Evolutionary conservation across 805 yeast species (phyloP).

Genomic region (Maudiozyma turicensis): DNA sequence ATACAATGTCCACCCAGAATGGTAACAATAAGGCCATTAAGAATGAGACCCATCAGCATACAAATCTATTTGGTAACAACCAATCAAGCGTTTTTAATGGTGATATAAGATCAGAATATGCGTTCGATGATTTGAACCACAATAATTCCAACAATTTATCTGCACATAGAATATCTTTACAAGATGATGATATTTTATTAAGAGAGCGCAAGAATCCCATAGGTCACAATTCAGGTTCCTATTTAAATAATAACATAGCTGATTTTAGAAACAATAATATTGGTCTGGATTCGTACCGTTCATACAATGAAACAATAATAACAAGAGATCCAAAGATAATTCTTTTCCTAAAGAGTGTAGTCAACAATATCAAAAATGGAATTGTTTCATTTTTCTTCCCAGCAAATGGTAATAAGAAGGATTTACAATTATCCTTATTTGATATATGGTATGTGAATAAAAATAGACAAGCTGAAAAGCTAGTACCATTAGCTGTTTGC

Average conservation of each 20-base stretch:
- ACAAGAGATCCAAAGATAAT: slow-evolving; percentile 21
- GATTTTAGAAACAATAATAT: background rate
- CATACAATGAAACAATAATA: slow-evolving; percentile 18
- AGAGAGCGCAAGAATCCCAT: background rate
- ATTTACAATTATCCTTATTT: slow-evolving; percentile 13
- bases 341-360: slow-evolving; percentile 8
- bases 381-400: slow-evolving; percentile 22
- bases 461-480: slow-evolving; percentile 46
- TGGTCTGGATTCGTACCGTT: slow-evolving; percentile 1
- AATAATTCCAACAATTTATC: background rate
- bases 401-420: slow-evolving; percentile 2
- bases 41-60: background rate
- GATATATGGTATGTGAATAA: slow-evolving; percentile 25
- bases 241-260: background rate
- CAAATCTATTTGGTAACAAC: slow-evolving; percentile 28
- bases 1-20: slow-evolving; percentile 4
- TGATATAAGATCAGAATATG: background rate
- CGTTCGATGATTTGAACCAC: background rate
- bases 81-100: slow-evolving; percentile 3
- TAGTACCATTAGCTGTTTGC: slow-evolving; percentile 56
- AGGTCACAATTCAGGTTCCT: no score
- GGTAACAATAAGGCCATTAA: background rate
- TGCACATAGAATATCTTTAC: slow-evolving; percentile 16
- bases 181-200: slow-evolving; percentile 17
- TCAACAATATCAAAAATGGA: slow-evolving; percentile 5